Evolutionary conservation across 2,329 filamentous ascomycete species (phyloP), one percentile per base, ranked within the genome.

Genomic region (Albophoma yamanashiensis): DNA sequence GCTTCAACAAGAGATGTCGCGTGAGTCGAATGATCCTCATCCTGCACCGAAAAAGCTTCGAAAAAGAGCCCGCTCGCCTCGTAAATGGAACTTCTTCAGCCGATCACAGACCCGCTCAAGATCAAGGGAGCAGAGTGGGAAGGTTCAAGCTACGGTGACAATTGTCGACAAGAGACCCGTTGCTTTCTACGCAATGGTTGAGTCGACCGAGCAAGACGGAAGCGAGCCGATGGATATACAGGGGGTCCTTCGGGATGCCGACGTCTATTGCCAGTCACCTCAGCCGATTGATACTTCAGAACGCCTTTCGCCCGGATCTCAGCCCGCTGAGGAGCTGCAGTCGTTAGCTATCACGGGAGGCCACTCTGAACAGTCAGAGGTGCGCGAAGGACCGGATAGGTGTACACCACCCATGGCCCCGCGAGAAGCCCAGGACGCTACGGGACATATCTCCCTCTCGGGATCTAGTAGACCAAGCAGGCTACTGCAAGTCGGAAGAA

Each of bases 401-500:
- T 8, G 12, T 12, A 34, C 47, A 20, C 17, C 47, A 52, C 17
- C 47, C 8, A 17, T 15, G 45, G 22, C 22, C 3, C 7, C 22
- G 22, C 45, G 22, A 47, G 47, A 50, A 52, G 47, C 25, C 25
- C 45, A 36, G 12, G 9, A n/a, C 39, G 27, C 12, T 39, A 2
- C 31, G 9, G 4, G 17, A 14, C 15, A 43, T 22, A n/a, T 9
- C 20, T 2, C 31, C 5, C n/a, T 42, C 36, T 55, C 53, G 20
- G 17, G n/a, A 2, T n/a, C 36, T 25, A 12, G 42, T 25, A 65
- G 68, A 36, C 71, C 69, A 8, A 89, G 85, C 68, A 82, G 92
- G 60, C 77, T 96, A 22, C 85, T 87, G 36, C 91, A 93, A 65
- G 86, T 96, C 55, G 92, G 92, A 11, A 85, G 92, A 20, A 96